Evolutionary conservation across 768 basidiomycete genomes (phyloP), one percentile per base, ranked within the genome.

Genomic region (Austroboletus eburneus): DNA sequence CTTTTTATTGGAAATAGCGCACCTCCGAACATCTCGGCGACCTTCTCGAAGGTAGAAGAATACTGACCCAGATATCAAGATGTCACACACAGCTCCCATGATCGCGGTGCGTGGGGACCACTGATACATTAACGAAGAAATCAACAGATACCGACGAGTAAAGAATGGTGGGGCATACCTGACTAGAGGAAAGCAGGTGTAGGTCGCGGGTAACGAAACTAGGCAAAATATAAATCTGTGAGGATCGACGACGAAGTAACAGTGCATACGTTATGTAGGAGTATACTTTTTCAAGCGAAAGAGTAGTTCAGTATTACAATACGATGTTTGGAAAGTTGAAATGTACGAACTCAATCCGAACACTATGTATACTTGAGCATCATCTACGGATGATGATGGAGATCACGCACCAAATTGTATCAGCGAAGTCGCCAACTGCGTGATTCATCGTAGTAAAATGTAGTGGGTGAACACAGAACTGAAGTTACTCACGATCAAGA

Each of bases 51-150:
- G 50, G 22, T 58, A 58, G 25, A 59, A 59, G 20, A 57, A 52
- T 8, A 52, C 54, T 10, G 57, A 56, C 2, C 46, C 57, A 5
- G 57, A 56, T 16, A 58, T 58, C 23, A 58, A 8, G 18, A 49
- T 1, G 25, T 58, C 57, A 36, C 54, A 46, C 9, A 41, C 33
- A 7, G 39, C 57, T 9, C 45, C 43, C 8, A 55, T 16, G 20
- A 40, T 23, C 3, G 56, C 91, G 0, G 54, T 51, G 22, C 52
- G 43, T 22, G 47, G 52, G 3, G 52, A 55, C 53, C 53, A 54
- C 53, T 54, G 30, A 21, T 13, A 12, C 16, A 12, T 12, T n/a
- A n/a, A n/a, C n/a, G 27, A 22, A 13, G 10, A 13, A 34, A 42
- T 43, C 8, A n/a, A 8, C 22, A 3, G 2, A 27, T 21, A 30